Evolutionary conservation across 2,329 filamentous ascomycete genomes (phyloP).

Genomic region (Colletotrichum kahawae): DNA sequence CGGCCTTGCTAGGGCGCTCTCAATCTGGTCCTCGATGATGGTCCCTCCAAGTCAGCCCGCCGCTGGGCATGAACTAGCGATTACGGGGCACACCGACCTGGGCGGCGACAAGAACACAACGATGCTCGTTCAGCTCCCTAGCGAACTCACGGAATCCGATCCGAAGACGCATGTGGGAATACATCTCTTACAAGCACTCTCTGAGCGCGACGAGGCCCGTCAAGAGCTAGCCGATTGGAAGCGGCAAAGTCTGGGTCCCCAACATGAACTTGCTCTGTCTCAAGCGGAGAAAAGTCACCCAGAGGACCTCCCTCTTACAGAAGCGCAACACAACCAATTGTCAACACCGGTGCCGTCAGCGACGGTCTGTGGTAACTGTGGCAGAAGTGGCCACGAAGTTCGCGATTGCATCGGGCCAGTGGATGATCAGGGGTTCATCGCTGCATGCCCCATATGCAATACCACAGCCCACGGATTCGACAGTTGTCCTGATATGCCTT

Average conservation of each 20-base stretch:
- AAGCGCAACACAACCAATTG: neutral
- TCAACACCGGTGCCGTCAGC: neutral
- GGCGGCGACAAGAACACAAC: neutral
- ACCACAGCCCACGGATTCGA: neutral
- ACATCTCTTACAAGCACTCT: too few relatives aligned
- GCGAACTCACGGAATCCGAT: too few relatives aligned
- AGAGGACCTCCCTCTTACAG: neutral
- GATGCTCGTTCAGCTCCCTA: too few relatives aligned
- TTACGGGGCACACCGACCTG: neutral
- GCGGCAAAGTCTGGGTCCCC: neutral
- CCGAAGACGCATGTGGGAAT: too few relatives aligned
- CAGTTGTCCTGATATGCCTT: neutral
- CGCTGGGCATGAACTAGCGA: neutral
- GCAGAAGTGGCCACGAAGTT: neutral
- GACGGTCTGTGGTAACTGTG: neutral
- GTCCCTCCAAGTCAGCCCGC: neutral
- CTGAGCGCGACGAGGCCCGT: neutral
- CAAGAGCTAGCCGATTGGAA: neutral
- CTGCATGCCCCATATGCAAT: slow-evolving; percentile 5
- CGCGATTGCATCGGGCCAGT: slow-evolving; percentile 6
- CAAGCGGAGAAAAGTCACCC: neutral
- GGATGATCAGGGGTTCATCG: neutral
- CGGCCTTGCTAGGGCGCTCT: neutral
- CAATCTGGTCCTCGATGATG: neutral
- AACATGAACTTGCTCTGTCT: neutral